Conservation (phyloP, 768 basidiomycete species). For the Polyporus arcularius region DNA sequence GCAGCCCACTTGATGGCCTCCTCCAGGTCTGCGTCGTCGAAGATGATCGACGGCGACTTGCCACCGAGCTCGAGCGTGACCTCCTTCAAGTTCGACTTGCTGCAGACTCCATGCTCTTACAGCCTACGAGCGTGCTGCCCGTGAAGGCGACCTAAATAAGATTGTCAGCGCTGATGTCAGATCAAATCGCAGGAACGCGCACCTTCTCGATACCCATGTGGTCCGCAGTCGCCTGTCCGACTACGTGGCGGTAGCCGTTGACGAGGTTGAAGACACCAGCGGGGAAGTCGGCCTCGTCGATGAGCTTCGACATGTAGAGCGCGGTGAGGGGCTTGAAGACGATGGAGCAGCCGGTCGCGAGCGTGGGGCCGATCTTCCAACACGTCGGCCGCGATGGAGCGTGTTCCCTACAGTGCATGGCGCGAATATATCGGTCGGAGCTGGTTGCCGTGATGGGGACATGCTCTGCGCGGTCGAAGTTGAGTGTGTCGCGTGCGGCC, state of each 20-base stretch:
- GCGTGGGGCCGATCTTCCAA: slow-evolving; percentile 65
- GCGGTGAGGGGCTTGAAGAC: slow-evolving; percentile 66
- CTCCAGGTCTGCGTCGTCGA: slow-evolving; percentile 61
- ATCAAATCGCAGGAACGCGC: neutral
- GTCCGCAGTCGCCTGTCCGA: slow-evolving; percentile 56
- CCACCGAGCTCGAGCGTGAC: slow-evolving; percentile 77
- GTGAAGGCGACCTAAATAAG: slow-evolving; percentile 59
- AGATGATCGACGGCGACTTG: slow-evolving; percentile 64
- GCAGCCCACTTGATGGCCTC: slow-evolving; percentile 59
- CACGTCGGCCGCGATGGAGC: too few relatives aligned
- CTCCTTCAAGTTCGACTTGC: slow-evolving; percentile 64
- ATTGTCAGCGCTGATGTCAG: neutral
- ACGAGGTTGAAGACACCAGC: slow-evolving; percentile 64
- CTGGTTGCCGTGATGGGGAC: too few relatives aligned
- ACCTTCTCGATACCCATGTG: slow-evolving; percentile 62
- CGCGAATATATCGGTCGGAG: too few relatives aligned
- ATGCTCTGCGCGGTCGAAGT: too few relatives aligned
- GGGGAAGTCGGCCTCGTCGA: slow-evolving; percentile 61
- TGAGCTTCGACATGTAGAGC: slow-evolving; percentile 44
- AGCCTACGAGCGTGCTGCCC: slow-evolving; percentile 65
- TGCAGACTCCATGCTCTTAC: slow-evolving; percentile 64
- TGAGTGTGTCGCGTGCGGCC: too few relatives aligned
- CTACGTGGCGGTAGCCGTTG: slow-evolving; percentile 53
- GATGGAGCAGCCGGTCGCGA: slow-evolving; percentile 62
- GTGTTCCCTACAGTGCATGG: too few relatives aligned